phyloP scores from a whole-genome alignment of 805 yeast species.

The Metschnikowia kofuensis region DNA sequence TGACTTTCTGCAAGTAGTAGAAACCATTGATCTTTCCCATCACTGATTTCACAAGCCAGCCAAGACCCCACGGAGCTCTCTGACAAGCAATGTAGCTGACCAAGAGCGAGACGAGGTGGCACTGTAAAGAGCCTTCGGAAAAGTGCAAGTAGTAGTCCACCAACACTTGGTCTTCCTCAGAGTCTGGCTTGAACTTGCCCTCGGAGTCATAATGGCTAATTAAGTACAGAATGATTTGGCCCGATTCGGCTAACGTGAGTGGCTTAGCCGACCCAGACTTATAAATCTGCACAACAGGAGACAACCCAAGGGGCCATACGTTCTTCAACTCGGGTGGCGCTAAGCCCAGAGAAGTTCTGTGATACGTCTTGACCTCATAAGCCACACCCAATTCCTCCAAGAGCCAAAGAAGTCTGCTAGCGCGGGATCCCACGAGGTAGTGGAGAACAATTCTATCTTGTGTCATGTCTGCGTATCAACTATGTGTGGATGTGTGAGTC shows the following conservation, averaged over 20 bases:
- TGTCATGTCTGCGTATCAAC: too few species aligned
- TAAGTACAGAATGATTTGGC: slow-evolving; percentile 53
- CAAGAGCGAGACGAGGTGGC: slow-evolving; percentile 21
- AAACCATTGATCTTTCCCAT: slow-evolving; percentile 21
- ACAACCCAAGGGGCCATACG: slow-evolving; percentile 38
- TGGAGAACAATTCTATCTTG: slow-evolving; percentile 21
- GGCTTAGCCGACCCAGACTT: slow-evolving; percentile 11
- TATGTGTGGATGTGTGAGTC: too few species aligned
- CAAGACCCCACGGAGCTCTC: slow-evolving; percentile 28
- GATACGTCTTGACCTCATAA: slow-evolving; percentile 32
- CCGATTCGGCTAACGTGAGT: slow-evolving; percentile 54
- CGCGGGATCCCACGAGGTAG: slow-evolving; percentile 33
- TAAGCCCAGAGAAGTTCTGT: slow-evolving; percentile 22
- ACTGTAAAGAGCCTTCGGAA: slow-evolving; percentile 26
- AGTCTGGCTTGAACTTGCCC: slow-evolving; percentile 36
- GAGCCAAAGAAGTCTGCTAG: slow-evolving; percentile 38
- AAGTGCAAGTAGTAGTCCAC: slow-evolving; percentile 26
- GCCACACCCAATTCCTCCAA: slow-evolving; percentile 33
- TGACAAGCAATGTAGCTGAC: slow-evolving; percentile 25
- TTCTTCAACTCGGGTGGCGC: slow-evolving; percentile 34
- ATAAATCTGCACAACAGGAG: slow-evolving; percentile 25
- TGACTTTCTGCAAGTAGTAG: slow-evolving; percentile 27
- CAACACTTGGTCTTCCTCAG: slow-evolving; percentile 29
- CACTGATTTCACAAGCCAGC: slow-evolving; percentile 22
- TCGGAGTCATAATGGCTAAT: slow-evolving; percentile 46